Conservation (phyloP, 139 green algal genomes). For the Volvox reticuliferus region DNA sequence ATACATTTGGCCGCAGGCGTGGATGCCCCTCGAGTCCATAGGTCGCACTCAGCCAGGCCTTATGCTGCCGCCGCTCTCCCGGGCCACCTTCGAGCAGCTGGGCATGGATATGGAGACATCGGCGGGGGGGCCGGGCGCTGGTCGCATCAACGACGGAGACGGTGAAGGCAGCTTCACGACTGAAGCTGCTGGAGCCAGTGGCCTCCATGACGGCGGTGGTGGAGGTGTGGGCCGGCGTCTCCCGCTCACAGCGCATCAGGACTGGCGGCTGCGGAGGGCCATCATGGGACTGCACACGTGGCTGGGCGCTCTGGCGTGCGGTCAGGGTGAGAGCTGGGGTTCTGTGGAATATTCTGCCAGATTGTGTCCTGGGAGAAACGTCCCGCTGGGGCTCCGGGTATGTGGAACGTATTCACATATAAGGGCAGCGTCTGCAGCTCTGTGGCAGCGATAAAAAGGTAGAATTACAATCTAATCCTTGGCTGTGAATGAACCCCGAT, state of each 20-base stretch:
- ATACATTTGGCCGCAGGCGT: background rate
- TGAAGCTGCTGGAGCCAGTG: background rate
- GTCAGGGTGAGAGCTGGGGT: background rate
- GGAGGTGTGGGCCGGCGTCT: background rate
- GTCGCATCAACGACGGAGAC: background rate
- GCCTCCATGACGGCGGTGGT: background rate
- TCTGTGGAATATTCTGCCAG: background rate
- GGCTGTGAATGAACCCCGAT: too few relatives aligned
- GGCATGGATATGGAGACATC: background rate
- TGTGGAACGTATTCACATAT: too few relatives aligned
- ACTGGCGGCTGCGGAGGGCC: conserved; percentile 1
- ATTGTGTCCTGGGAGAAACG: background rate
- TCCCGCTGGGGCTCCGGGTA: too few relatives aligned
- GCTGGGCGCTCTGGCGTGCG: conserved; percentile 24
- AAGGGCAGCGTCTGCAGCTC: too few relatives aligned
- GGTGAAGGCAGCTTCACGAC: background rate
- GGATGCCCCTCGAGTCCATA: conserved; percentile 27
- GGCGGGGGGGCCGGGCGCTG: too few relatives aligned
- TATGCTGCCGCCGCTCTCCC: conserved; percentile 15
- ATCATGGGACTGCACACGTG: conserved; percentile 36
- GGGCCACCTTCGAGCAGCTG: conserved; percentile 14
- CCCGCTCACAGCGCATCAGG: background rate
- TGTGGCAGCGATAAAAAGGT: too few relatives aligned
- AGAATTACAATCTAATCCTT: too few relatives aligned
- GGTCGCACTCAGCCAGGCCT: conserved; percentile 2